These are phyloP conservation scores for Rosa multiflora DNA, from an alignment of 306 rosid genomes.

Conservation along the genomic window DNA sequence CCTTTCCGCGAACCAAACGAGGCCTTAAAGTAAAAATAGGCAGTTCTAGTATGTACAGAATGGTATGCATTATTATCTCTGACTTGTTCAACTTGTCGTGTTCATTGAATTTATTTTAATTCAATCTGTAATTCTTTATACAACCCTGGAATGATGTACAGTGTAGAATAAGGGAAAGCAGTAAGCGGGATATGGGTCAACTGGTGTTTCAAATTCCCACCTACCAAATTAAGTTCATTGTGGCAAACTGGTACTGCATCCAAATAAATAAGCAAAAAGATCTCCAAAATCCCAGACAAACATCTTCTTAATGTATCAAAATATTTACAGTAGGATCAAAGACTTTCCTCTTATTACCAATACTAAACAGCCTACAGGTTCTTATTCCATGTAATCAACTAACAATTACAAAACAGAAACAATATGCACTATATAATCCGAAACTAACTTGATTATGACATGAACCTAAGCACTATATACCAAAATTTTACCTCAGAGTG, in stretches of 20 bases:
- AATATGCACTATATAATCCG: neutral
- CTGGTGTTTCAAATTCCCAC: neutral
- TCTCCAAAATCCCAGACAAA: neutral
- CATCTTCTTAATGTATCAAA: neutral
- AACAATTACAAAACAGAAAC: neutral
- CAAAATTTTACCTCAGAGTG: constrained; percentile 15
- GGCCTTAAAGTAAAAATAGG: neutral
- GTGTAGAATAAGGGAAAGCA: neutral
- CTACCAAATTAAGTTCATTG: neutral
- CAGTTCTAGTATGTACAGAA: neutral
- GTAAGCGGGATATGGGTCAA: neutral
- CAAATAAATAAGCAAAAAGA: neutral
- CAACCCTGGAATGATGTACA: neutral
- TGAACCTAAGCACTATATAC: neutral
- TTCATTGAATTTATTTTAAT: neutral
- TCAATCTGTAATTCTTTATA: neutral
- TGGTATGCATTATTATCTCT: neutral
- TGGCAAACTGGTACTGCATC: neutral
- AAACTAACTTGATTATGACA: neutral
- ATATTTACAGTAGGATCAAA: neutral
- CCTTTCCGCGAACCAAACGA: too few relatives aligned
- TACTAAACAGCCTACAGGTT: neutral
- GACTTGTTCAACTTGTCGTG: neutral
- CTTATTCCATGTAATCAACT: neutral
- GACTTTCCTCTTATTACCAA: neutral